Evolutionary conservation across 1,284 basidiomycete genomes (phyloP), one percentile per base, ranked within the genome.

Genomic region (Stygiomarasmius scandens): DNA sequence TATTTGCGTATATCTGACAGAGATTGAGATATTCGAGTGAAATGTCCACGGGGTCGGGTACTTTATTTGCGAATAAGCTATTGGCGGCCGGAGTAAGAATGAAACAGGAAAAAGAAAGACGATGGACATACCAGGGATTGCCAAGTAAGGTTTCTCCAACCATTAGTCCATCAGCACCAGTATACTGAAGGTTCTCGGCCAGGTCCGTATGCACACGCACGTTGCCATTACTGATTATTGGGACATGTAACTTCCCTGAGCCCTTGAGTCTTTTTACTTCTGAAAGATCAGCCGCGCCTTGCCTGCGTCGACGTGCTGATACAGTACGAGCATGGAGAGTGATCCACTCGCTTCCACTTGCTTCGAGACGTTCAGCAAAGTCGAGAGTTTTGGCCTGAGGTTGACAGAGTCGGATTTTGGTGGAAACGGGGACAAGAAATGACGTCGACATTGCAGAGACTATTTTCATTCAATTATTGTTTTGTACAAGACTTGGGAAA

Each of bases 221-320:
- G 63, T 92, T 92, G 14, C 90, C 90, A 64, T 92, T 92, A 71
- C 85, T 88, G 52, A 92, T 72, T 49, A 92, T 81, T 4, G 84
- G 86, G 1, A 90, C 71, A 9, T 66, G 61, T 11, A 86, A 66
- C 19, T 19, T 48, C 3, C 51, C 50, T 9, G 69, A 67, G 1
- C 80, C 72, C 64, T 84, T 85, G 23, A 91, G 75, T 29, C 69
- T 67, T 56, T 77, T 81, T 43, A 90, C 82, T 59, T 83, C 75
- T 46, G 71, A 71, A 19, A 92, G 78, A 63, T 90, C 81, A 10
- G 90, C 89, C 10, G 85, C 74, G 3, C 87, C 89, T 55, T 87
- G 84, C 16, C 90, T 75, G 27, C 90, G 75, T 19, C 85, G 78
- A 38, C 80, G 81, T 8, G 86, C 77, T 22, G 89, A 87, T 24